Evolutionary conservation across 306 rosid species (phyloP), one percentile per base, ranked within the genome.

Genomic region (Gleditsia sinensis): DNA sequence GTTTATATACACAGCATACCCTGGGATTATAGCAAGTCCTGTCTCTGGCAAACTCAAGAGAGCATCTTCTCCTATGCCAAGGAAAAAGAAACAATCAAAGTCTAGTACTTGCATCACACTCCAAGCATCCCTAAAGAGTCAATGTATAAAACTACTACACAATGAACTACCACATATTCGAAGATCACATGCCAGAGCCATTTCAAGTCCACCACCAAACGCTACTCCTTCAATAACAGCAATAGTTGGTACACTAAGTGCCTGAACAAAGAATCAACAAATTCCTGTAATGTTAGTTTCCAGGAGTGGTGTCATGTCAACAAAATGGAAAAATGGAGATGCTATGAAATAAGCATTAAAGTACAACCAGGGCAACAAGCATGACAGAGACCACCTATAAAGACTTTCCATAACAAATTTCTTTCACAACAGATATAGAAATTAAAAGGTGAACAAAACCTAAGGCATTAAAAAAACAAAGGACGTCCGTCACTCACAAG

Each of bases 1-100:
- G 66, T 64, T 71, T 75, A 78, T 23, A 55, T 20, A 63, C 62
- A 67, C n/a, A 30, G 69, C 88, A 45, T 80, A 94, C 99, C 96
- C 97, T 59, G 99, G 97, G 82, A 94, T 92, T 80, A 92, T 92
- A 70, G 99, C 99, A 10, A 89, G 96, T 87, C 95, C 97, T 53
- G 96, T 92, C 90, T 94, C 99, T 63, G 99, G 99, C 85, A 94
- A 83, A 79, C 89, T 92, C 84, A 94, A 63, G 67, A 86, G 50
- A 48, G 92, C 92, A 66, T 84, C 88, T 83, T 90, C 88, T 42
- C 96, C 99, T 94, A 78, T 34, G 56, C 64, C 80, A 72, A n/a
- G 71, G 71, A 77, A 56, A 65, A 67, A 56, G 42, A 57, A 77
- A 70, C 37, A 34, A 53, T 61, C 67, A 76, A 76, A 71, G 27